Evolutionary conservation across 495 filamentous ascomycete species (phyloP), one percentile per base, ranked within the genome.

Genomic region (Cenococcum geophilum): DNA sequence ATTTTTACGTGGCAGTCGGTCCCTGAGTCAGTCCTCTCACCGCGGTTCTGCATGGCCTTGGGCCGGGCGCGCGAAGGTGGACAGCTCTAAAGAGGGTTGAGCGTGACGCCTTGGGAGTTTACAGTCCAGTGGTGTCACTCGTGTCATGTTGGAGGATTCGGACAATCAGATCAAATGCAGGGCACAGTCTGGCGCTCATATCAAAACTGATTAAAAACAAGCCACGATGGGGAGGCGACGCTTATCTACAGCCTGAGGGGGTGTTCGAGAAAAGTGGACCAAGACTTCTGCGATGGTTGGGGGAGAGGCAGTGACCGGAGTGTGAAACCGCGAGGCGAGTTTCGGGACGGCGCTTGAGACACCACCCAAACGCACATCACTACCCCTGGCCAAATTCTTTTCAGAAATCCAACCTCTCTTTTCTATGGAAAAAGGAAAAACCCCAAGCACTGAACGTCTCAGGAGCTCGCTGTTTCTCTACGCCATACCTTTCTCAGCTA

Each of bases 371-470:
- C 48, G 40, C 34, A 37, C 57, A 8, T 32, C 57, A 8, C 32
- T n/a, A 36, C 6, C 12, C 48, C 18, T 34, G 37, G n/a, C 53
- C 5, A 18, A n/a, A 20, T 54, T 35, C 51, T 27, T 53, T 50
- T n/a, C 14, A 18, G 21, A 25, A 23, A 52, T 23, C 25, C 23
- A 52, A 6, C 49, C 18, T 35, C 61, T 35, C 50, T 64, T 6
- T 32, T 14, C 22, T 27, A 45, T 16, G 57, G 10, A 16, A 32
- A 60, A 53, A 67, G 57, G 42, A 37, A 53, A 42, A 32, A 5
- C 52, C 54, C 57, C 36, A 23, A 14, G 48, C 61, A 37, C 23
- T 36, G 50, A 34, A 47, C 22, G 65, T 68, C 64, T 68, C 65
- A 68, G 27, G 23, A 43, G 48, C 52, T 42, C 45, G 45, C 25